Base-by-base conservation (phyloP, 2,329 filamentous ascomycete species). In the Cadophora luteo-olivacea region DNA sequence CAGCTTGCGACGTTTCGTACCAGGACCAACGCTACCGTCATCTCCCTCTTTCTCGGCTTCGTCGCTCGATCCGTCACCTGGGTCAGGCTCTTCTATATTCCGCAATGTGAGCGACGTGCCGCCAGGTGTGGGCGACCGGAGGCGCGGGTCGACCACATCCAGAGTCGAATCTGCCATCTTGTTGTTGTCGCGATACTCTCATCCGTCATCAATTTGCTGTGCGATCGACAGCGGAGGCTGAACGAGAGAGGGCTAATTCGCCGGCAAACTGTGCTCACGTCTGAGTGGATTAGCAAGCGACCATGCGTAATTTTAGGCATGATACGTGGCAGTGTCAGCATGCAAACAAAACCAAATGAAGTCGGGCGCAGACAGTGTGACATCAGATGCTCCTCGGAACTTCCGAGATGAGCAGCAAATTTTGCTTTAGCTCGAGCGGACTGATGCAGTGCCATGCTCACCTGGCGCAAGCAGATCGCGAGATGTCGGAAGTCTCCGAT, bases 1-100 rank as follows among this genome's bases (percentile, higher is more conserved):
- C 25, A 71, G 61, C 48, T 71, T 71, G 9, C 60, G 67, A 9
- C 69, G 65, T 54, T 71, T 71, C 63, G 63, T 55, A 11, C 54
- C 32, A 49, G 45, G 45, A 22, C n/a, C 45, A 24, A 38, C 38
- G 22, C 45, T 51, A 51, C 45, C 57, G 14, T 61, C 55, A 16
- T 54, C 55, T 22, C 61, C 61, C 33, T 67, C 66, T 19, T 45
- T 60, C 57, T 36, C 57, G 4, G 33, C 57, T 19, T 60, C 57
- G 16, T 60, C 36, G 38, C 38, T 33, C 22, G 57, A 60, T 16
- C 22, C 57, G 3, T 52, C 58, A 19, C 41, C 49, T 41, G 25
- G 29, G 19, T 64, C 61, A 41, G 33, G 49, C 9, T 63, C 55
- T 14, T 64, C 66, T 24, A 48, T 9, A 22, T 24, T 60, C 32